Base-by-base conservation (phyloP, 1,284 basidiomycete genomes). In the Exobasidium cylindrosporum region DNA sequence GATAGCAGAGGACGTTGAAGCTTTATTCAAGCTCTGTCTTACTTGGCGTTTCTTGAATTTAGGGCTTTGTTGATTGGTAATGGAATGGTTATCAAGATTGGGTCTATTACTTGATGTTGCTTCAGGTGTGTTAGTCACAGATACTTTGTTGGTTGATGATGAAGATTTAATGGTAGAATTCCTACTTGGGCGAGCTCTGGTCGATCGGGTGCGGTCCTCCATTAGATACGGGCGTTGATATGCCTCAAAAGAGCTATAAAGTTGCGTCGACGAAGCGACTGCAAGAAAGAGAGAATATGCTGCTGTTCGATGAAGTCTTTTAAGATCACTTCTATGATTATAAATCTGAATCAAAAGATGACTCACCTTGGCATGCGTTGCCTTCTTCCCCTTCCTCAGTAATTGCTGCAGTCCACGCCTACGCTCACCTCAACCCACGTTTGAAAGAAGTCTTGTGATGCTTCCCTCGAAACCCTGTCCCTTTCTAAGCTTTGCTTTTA, bases 201-300 rank as follows among this genome's bases (percentile, higher is more conserved):
- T 7, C 24, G 47, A 7, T 26, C 47, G 47, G 47, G 47, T 14
- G 29, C 21, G 47, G 47, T 50, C 47, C 47, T 50, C 47, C 47
- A 50, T 50, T 50, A 50, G 47, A 50, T 31, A 21, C 14, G 47
- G 47, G 35, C 35, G 35, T 40, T 7, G 35, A 10, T 10, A 40
- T 40, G 35, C 35, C 35, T 40, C 17, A 40, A 40, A 40, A 17
- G 7, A 40, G 35, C 35, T 40, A 7, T 21, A 21, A 50, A 31
- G 29, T 23, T 50, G 23, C 21, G 47, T 50, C 47, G 47, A 26
- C 47, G 47, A 10, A 50, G 7, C n/a, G n/a, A n/a, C n/a, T n/a
- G n/a, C n/a, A n/a, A n/a, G n/a, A n/a, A n/a, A n/a, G n/a, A n/a
- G n/a, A n/a, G n/a, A n/a, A n/a, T n/a, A n/a, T n/a, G n/a, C n/a